phyloP scores from a whole-genome alignment of 176 grass and related monocot species.

The Pontederia crassipes region DNA sequence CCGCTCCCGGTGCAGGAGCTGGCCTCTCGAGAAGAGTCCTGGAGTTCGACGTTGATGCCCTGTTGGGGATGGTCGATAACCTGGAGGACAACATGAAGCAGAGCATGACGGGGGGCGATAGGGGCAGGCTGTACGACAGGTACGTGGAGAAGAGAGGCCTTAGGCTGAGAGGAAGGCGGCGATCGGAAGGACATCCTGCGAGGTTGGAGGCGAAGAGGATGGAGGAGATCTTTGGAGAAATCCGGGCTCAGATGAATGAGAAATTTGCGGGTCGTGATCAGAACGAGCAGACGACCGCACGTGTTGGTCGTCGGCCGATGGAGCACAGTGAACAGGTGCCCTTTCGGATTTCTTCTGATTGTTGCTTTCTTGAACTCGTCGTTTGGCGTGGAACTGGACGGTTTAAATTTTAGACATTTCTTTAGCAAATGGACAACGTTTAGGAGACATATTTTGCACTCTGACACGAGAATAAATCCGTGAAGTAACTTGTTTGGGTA shows the following conservation, averaged over 20 bases:
- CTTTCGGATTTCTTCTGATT: not conserved
- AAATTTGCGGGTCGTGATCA: not conserved
- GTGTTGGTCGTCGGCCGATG: not conserved
- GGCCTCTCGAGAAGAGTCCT: too few species aligned
- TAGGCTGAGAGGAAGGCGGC: slow-evolving; percentile 30
- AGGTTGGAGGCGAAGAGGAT: slow-evolving; percentile 9
- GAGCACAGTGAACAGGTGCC: not conserved
- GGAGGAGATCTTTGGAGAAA: not conserved
- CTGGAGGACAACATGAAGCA: slow-evolving; percentile 5
- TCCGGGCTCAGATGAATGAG: not conserved
- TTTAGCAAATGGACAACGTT: too few species aligned
- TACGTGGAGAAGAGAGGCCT: slow-evolving; percentile 49
- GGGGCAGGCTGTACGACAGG: slow-evolving; percentile 49
- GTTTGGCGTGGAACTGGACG: too few species aligned
- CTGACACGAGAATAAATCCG: too few species aligned
- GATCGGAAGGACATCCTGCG: slow-evolving; percentile 17
- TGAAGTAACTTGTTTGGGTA: too few species aligned
- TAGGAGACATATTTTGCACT: too few species aligned
- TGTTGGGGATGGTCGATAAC: slow-evolving; percentile 2
- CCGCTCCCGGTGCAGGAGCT: too few species aligned
- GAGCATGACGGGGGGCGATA: slow-evolving; percentile 8
- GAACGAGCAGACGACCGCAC: not conserved
- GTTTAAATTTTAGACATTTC: too few species aligned
- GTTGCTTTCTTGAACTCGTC: too few species aligned
- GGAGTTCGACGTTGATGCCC: not conserved